Evolutionary conservation across 129 eudicot species (phyloP), one percentile per base, ranked within the genome.

Genomic region (Gnaphalium uliginosum): DNA sequence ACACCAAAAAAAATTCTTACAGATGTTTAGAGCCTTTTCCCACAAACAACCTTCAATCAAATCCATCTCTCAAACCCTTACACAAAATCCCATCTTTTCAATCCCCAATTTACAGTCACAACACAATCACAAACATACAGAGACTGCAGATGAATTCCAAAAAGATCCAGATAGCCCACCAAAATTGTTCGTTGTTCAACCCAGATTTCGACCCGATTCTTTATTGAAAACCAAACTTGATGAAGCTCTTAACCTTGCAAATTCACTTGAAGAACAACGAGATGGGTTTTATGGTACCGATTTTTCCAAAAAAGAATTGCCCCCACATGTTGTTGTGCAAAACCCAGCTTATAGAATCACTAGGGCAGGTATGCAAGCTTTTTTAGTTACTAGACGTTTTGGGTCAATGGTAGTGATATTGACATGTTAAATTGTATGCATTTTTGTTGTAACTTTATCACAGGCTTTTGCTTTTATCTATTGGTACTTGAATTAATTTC

Each of bases 201-300:
- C 99, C 0, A 84, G 93, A 26, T 53, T 89, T 23, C 87, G 96
- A 41, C 94, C 96, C 8, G 88, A 85, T 14, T 41, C 84, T 57
- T 21, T 77, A 22, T 51, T 94, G 78, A 78, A 81, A 35, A 37
- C 83, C 24, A 91, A 89, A 83, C 93, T 94, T 22, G 86, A 84
- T 30, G 99, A 94, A 78, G 99, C 99, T n/a, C 86, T n/a, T 7
- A 94, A 90, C 75, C 88, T 94, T 1, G 99, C 99, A 2, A 94
- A 91, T 77, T 94, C 99, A 1, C 99, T 94, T 21, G 94, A 94
- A 51, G 80, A 94, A 67, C 97, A 85, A 61, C 81, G 96, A 39
- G 93, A 94, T 81, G 97, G 86, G 59, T 61, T 4, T 39, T 87
- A 78, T 33, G 73, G 10, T 37, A 59, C 87, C 54, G 82, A 85